phyloP scores from a whole-genome alignment of 371 early-diverging fungal genomes.

The Nematocida major region DNA sequence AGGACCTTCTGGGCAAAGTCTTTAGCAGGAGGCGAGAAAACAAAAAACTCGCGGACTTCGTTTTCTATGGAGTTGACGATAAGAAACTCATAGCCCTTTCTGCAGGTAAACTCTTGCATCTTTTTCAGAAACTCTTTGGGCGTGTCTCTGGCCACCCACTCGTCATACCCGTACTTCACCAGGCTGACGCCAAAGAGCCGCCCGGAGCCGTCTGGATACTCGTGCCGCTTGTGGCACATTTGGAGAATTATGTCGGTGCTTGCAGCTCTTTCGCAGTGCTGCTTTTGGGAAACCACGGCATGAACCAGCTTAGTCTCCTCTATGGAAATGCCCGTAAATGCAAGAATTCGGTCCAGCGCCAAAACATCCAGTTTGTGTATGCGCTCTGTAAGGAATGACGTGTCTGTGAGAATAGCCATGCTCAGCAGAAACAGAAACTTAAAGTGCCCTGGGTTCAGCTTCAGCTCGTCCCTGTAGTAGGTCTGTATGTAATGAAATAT shows the following conservation, averaged over 20 bases:
- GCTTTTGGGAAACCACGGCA: too few species aligned
- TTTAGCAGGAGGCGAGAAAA: not conserved
- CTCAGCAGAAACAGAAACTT: not conserved
- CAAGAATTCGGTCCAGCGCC: not conserved
- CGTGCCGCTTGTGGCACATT: slow-evolving; percentile 55
- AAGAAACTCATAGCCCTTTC: not conserved
- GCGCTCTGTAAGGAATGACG: not conserved
- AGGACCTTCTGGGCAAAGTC: not conserved
- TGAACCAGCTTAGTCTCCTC: not conserved
- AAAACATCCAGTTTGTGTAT: not conserved
- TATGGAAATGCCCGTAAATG: not conserved
- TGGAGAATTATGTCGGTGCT: slow-evolving; percentile 51
- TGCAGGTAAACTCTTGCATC: not conserved
- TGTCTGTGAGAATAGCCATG: slow-evolving; percentile 4
- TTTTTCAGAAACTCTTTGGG: not conserved
- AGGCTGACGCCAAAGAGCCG: slow-evolving; percentile 52
- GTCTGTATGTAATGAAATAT: slow-evolving; percentile 9
- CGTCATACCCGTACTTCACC: slow-evolving; percentile 56
- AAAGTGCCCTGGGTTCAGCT: not conserved
- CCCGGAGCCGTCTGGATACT: slow-evolving; percentile 3
- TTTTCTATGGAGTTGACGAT: not conserved
- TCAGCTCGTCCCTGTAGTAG: not conserved
- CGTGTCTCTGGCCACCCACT: slow-evolving; percentile 56
- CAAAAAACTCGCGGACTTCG: not conserved
- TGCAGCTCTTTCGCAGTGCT: not conserved